phyloP scores from a whole-genome alignment of 208 protist species.

The Trypanosoma platydactyli region DNA sequence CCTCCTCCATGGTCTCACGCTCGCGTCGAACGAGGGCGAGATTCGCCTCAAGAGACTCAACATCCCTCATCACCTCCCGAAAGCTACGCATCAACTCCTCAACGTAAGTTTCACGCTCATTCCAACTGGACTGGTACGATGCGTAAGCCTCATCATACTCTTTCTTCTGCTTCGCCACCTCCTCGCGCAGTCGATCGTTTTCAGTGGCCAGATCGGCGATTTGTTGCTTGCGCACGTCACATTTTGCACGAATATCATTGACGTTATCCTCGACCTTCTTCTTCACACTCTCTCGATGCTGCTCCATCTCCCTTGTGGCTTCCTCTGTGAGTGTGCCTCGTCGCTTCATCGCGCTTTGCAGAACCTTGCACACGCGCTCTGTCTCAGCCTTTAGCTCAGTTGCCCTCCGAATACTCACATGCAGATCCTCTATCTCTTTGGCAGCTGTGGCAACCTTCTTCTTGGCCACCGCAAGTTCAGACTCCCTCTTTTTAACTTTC shows the following conservation, averaged over 20 bases:
- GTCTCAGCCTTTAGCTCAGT: slow-evolving; percentile 30
- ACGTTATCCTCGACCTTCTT: slow-evolving; percentile 50
- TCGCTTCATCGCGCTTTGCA: slow-evolving; percentile 54
- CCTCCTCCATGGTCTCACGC: slow-evolving; percentile 39
- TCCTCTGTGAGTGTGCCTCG: slow-evolving; percentile 48
- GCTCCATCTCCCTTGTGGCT: slow-evolving; percentile 55
- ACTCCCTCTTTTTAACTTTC: slow-evolving; percentile 64
- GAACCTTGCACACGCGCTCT: slow-evolving; percentile 44
- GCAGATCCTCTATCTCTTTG: slow-evolving; percentile 39
- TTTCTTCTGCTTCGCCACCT: slow-evolving; percentile 49
- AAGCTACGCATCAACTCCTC: slow-evolving; percentile 52
- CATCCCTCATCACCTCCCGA: slow-evolving; percentile 38
- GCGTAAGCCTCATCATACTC: slow-evolving; percentile 59
- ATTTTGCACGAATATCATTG: slow-evolving; percentile 40
- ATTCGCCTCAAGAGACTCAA: slow-evolving; percentile 54
- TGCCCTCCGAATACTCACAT: slow-evolving; percentile 30
- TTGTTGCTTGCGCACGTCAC: slow-evolving; percentile 40
- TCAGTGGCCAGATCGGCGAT: slow-evolving; percentile 44
- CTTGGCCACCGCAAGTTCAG: slow-evolving; percentile 51
- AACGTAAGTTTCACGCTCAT: slow-evolving; percentile 38
- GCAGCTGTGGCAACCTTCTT: slow-evolving; percentile 42
- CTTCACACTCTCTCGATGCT: slow-evolving; percentile 40
- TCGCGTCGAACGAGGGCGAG: slow-evolving; percentile 54
- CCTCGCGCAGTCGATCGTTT: slow-evolving; percentile 44
- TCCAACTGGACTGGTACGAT: slow-evolving; percentile 35